Evolutionary conservation across 306 rosid species (phyloP).

Genomic region (Parietaria judaica): DNA sequence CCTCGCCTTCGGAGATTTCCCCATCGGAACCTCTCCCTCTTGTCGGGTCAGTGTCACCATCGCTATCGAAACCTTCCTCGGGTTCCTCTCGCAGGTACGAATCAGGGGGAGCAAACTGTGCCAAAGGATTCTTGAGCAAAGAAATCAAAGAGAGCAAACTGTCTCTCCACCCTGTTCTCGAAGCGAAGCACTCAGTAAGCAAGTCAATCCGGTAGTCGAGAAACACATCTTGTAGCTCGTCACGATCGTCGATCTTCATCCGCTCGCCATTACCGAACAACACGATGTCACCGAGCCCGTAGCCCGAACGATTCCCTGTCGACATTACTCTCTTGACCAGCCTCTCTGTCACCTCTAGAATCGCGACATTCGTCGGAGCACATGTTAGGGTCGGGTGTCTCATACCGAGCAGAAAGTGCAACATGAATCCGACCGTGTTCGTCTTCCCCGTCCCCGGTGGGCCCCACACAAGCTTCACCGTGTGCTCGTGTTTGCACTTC

Average conservation of each 20-base stretch:
- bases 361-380: constrained; percentile 55
- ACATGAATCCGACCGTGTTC: constrained; percentile 33
- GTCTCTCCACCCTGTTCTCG: constrained; percentile 18
- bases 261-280: constrained; percentile 25
- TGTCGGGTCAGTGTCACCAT: not conserved
- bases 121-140: constrained; percentile 22
- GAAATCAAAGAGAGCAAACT: constrained; percentile 16
- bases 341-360: constrained; percentile 34
- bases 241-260: constrained; percentile 16
- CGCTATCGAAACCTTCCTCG: not conserved
- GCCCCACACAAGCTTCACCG: constrained; percentile 66
- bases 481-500: constrained; percentile 24
- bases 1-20: constrained; percentile 2
- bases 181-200: constrained; percentile 6
- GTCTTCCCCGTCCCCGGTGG: constrained; percentile 71
- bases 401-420: constrained; percentile 25
- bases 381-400: constrained; percentile 42
- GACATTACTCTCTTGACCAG: constrained; percentile 9
- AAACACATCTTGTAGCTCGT: constrained; percentile 25
- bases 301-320: constrained; percentile 17
- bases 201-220: constrained; percentile 16
- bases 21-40: not conserved
- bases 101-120: constrained; percentile 8
- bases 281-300: constrained; percentile 31
- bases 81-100: constrained; percentile 9